A percentile compares a stretch with the other conserved stretches of the same genome.
phyloP scores from a whole-genome alignment of 2,329 filamentous ascomycete species.

The Aspergillus costaricaensis region DNA sequence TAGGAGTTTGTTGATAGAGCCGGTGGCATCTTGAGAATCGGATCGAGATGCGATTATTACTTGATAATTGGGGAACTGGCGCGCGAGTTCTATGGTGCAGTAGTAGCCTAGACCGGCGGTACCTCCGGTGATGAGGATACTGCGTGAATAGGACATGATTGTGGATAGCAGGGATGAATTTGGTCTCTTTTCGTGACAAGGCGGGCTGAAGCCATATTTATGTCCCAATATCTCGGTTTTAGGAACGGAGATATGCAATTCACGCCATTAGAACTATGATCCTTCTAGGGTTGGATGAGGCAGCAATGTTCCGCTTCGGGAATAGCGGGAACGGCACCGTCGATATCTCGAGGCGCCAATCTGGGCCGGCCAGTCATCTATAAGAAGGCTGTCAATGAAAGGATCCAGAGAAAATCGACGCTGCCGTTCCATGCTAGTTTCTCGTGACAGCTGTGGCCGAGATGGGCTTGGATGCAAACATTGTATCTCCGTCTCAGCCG shows the following conservation, averaged over 20 bases:
- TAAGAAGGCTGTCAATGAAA: too few relatives aligned
- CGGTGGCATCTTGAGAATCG: neutral
- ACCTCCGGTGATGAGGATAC: conserved; percentile 43
- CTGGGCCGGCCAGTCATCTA: too few relatives aligned
- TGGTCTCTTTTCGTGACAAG: too few relatives aligned
- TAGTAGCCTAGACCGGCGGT: conserved; percentile 50
- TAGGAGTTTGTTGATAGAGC: neutral
- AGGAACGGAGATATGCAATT: too few relatives aligned
- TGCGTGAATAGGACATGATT: too few relatives aligned
- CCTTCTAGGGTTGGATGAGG: neutral
- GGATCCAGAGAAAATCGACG: neutral
- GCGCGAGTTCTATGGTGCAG: conserved; percentile 44
- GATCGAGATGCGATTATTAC: too few relatives aligned
- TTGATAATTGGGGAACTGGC: conserved; percentile 32
- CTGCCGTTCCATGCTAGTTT: neutral
- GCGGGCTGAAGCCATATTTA: too few relatives aligned
- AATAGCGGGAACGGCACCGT: conserved; percentile 11
- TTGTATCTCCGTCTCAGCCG: neutral
- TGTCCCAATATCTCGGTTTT: too few relatives aligned
- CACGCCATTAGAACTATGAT: too few relatives aligned
- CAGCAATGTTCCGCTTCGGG: neutral
- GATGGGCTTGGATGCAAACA: neutral
- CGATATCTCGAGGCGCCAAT: neutral
- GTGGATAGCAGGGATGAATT: too few relatives aligned
- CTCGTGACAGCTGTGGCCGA: neutral